Evolutionary conservation across 208 protist genomes (phyloP).

Genomic region (Leishmania turanica): DNA sequence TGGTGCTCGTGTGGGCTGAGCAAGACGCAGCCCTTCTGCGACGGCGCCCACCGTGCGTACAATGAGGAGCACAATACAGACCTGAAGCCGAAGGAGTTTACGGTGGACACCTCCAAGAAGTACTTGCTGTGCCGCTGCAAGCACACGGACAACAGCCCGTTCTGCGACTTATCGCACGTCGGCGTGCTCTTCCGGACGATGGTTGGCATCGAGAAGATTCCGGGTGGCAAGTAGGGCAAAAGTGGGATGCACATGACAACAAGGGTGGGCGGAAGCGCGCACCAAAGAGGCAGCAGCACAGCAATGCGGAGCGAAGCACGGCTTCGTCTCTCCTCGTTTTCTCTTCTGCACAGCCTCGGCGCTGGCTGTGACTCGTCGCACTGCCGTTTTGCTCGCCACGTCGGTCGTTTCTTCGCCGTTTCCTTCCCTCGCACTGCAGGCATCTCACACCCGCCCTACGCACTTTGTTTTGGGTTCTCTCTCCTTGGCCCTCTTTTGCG

Average conservation of each 20-base stretch:
- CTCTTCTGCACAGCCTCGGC: not conserved
- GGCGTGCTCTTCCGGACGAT: constrained; percentile 67
- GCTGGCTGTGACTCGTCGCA: not conserved
- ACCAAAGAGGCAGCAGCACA: not conserved
- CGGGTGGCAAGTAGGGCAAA: constrained; percentile 3
- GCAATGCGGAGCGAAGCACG: not conserved
- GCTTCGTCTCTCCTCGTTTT: not conserved
- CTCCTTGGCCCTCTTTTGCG: not conserved
- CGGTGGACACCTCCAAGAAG: constrained; percentile 50
- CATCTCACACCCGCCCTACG: not conserved
- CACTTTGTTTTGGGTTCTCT: not conserved
- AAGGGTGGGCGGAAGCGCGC: not conserved
- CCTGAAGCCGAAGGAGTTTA: constrained; percentile 69
- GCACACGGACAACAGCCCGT: constrained; percentile 59
- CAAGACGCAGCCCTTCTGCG: constrained; percentile 85
- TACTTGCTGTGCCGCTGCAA: constrained; percentile 79
- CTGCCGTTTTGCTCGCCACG: not conserved
- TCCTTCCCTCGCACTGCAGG: not conserved
- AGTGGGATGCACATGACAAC: constrained; percentile 5
- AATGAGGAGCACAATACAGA: constrained; percentile 73
- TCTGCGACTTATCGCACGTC: constrained; percentile 79
- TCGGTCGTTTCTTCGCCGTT: not conserved
- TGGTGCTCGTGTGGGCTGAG: constrained; percentile 84
- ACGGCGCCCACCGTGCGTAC: constrained; percentile 62
- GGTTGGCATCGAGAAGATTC: constrained; percentile 54